Percentiles rank a stretch among this genome's conserved stretches.
Evolutionary conservation across 495 filamentous ascomycete genomes (phyloP).

Genomic region (Thermothielavioides terrestris): DNA sequence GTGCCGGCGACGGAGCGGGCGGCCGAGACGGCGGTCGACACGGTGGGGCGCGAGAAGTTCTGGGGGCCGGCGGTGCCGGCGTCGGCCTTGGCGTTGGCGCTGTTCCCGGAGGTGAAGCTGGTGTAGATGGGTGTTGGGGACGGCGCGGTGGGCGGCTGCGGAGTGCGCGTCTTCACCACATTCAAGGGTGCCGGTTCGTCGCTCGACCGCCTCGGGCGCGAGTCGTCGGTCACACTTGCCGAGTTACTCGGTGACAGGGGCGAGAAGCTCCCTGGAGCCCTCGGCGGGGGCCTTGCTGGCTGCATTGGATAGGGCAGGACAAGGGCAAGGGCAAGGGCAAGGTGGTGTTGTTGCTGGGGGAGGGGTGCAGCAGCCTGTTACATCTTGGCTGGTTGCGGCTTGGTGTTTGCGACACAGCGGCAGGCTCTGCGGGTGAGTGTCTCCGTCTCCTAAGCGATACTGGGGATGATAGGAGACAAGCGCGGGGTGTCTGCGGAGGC

Average conservation of each 20-base stretch:
- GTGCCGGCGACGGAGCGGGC: conserved; percentile 26
- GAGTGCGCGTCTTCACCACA: conserved; percentile 19
- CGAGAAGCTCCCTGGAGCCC: conserved; percentile 49
- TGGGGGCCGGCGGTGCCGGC: conserved; percentile 32
- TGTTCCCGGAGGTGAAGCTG: conserved; percentile 28
- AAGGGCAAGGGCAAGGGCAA: too few species aligned
- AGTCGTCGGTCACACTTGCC: conserved; percentile 23
- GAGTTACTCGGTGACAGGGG: conserved; percentile 32
- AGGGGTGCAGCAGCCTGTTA: conserved; percentile 1
- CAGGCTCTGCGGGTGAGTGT: neutral
- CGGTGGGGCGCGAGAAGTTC: conserved; percentile 48
- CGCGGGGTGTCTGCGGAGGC: too few species aligned
- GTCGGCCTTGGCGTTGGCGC: too few species aligned
- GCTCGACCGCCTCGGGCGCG: conserved; percentile 30
- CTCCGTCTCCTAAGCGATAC: too few species aligned
- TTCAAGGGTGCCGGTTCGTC: conserved; percentile 33
- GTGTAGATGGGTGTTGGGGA: conserved; percentile 26
- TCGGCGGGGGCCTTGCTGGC: conserved; percentile 36
- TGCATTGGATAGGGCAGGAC: conserved; percentile 45
- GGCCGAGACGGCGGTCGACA: conserved; percentile 32
- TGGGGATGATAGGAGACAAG: neutral
- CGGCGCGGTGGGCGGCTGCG: conserved; percentile 12
- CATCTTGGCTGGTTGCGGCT: conserved; percentile 24
- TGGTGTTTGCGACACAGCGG: conserved; percentile 3
- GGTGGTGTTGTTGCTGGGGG: neutral